These are phyloP conservation scores for Balakata baccata DNA, from an alignment of 345 rosid species.

Conservation along the genomic window DNA sequence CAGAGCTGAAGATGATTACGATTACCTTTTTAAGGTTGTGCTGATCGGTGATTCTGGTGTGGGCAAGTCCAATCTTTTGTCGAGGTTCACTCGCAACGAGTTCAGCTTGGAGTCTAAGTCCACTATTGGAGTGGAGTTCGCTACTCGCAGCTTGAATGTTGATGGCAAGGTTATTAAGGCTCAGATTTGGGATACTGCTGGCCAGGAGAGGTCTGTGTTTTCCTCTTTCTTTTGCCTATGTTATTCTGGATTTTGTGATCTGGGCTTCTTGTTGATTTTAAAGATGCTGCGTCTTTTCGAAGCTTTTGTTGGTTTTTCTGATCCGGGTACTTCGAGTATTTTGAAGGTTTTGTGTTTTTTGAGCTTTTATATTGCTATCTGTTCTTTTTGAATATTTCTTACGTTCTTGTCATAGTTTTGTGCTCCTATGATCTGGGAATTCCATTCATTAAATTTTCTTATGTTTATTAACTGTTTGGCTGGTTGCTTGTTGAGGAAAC, in stretches of 20 bases:
- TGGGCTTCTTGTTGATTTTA: neutral
- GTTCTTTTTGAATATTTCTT: conserved; percentile 14
- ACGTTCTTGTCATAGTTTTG: neutral
- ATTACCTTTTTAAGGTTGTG: conserved; percentile 84
- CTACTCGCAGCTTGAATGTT: conserved; percentile 86
- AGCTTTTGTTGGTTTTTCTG: conserved; percentile 4
- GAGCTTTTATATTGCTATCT: conserved; percentile 9
- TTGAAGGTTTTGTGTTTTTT: conserved; percentile 13
- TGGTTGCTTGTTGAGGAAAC: conserved; percentile 4
- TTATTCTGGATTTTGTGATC: conserved; percentile 19
- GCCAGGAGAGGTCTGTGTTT: conserved; percentile 69
- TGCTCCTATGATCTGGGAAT: conserved; percentile 24
- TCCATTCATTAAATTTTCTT: neutral
- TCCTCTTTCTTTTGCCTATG: neutral
- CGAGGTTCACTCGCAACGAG: conserved; percentile 89
- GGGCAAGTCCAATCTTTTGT: conserved; percentile 88
- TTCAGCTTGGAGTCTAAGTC: conserved; percentile 91
- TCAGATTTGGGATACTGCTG: conserved; percentile 99
- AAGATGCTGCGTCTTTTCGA: neutral
- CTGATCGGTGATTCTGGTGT: conserved; percentile 93
- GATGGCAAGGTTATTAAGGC: conserved; percentile 84
- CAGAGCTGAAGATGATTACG: conserved; percentile 94
- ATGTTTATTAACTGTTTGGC: neutral
- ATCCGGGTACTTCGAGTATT: conserved; percentile 21
- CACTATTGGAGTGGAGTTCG: conserved; percentile 93